Conservation (phyloP, 169 alveolate species). For the Cryptosporidium meleagridis region DNA sequence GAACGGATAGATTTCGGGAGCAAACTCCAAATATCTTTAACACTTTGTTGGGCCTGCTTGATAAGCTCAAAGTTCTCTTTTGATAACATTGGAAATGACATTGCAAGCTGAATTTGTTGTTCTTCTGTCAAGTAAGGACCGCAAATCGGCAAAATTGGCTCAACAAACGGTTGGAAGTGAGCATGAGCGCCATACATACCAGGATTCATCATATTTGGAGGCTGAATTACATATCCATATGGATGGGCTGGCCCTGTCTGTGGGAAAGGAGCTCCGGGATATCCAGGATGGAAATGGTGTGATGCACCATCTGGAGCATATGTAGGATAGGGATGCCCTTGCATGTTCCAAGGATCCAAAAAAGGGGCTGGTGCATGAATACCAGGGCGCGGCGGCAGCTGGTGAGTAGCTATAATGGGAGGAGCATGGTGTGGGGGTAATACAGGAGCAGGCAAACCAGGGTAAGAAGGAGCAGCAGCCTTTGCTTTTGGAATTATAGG, state of each 20-base stretch:
- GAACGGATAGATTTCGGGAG: constrained; percentile 59
- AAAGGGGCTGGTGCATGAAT: constrained; percentile 9
- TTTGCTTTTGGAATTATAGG: neutral
- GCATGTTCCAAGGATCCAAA: constrained; percentile 44
- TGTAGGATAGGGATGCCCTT: constrained; percentile 18
- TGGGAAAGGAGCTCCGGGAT: constrained; percentile 19
- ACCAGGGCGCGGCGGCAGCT: constrained; percentile 48
- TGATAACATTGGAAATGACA: constrained; percentile 66
- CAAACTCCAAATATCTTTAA: constrained; percentile 54
- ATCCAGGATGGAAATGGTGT: constrained; percentile 23
- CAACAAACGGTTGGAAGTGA: constrained; percentile 43
- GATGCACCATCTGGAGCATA: constrained; percentile 21
- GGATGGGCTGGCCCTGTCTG: constrained; percentile 32
- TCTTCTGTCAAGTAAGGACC: constrained; percentile 70
- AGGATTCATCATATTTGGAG: constrained; percentile 8
- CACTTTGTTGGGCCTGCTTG: constrained; percentile 67
- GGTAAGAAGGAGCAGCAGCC: neutral
- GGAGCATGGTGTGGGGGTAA: constrained; percentile 16
- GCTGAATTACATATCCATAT: constrained; percentile 41
- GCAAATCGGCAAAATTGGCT: constrained; percentile 55
- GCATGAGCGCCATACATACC: constrained; percentile 28
- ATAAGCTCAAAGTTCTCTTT: constrained; percentile 51
- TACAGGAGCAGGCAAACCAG: neutral
- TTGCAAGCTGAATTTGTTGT: constrained; percentile 47
- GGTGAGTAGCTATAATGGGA: constrained; percentile 33